Evolutionary conservation across 2,329 filamentous ascomycete genomes (phyloP), one percentile per base, ranked within the genome.

Genomic region (Nemania sp.): DNA sequence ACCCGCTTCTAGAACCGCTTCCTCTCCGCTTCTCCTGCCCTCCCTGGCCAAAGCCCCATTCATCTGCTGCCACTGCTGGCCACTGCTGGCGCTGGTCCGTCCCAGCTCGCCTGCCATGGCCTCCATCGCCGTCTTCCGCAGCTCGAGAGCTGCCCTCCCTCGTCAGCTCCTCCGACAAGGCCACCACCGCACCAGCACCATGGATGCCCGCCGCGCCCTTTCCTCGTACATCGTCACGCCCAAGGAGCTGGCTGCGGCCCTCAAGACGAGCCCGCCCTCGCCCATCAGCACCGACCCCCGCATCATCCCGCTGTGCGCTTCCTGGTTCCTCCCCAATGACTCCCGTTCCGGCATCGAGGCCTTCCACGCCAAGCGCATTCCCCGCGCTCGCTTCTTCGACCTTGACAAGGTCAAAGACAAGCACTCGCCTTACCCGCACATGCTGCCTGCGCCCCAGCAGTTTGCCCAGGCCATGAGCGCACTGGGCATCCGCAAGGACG

Each of bases 271-370:
- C 71, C 82, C 91, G 3, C 82, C 88, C 11, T 89, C 87, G 48
- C 84, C 87, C 58, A 89, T 93, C 65, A 91, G 89, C 56, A 88
- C 90, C 37, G 85, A 90, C 11, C 89, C 93, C 1, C 86, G 89
- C 62, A 87, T 95, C 37, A 86, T 99, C 49, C 90, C 94, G 2
- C 80, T 99, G 36, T 97, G 92, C 73, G 94, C 92, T 41, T 83
- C 91, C 20, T 99, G 94, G 94, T 99, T 97, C 69, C 83, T 99
- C 59, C 94, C 94, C 59, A 97, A 96, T 72, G 93, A 96, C 63
- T 83, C 83, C 49, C 86, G 91, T 57, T 89, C 83, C 44, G 94
- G 94, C 49, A 84, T 89, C 63, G 80, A 94, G 60, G 84, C 87
- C 37, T 99, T 93, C 77, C 83, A 86, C 62, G 82, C 90, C 69